These are phyloP conservation scores for Coccomyxa sp. DNA, from an alignment of 139 green algal genomes.

Conservation along the genomic window DNA sequence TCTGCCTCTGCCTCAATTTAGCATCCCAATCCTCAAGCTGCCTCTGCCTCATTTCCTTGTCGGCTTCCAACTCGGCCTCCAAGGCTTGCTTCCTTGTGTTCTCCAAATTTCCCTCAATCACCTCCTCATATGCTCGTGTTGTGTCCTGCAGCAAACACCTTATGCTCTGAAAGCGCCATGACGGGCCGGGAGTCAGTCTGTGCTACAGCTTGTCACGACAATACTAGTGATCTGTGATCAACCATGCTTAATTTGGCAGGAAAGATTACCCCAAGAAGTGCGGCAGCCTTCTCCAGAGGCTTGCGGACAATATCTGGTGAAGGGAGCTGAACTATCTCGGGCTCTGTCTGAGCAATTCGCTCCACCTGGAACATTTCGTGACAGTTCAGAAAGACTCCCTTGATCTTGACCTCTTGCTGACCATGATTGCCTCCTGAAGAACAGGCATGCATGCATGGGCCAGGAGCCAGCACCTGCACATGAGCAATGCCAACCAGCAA, in stretches of 20 bases:
- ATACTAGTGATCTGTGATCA: neutral
- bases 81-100: neutral
- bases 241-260: no score
- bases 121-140: neutral
- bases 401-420: no score
- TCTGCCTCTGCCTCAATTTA: neutral
- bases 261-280: neutral
- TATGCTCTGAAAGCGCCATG: neutral
- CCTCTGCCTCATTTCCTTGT: neutral
- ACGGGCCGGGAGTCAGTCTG: neutral
- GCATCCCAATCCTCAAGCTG: neutral
- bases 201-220: neutral
- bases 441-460: no score
- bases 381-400: neutral
- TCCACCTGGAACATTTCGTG: conserved; percentile 18
- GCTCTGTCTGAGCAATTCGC: conserved; percentile 31
- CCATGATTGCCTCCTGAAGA: no score
- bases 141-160: neutral
- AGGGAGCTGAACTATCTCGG: conserved; percentile 17
- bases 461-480: conserved; percentile 43
- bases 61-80: neutral
- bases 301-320: neutral
- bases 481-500: conserved; percentile 46
- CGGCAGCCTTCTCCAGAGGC: neutral
- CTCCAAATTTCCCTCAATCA: conserved; percentile 1